Percentiles rank a stretch among this genome's conserved stretches.
phyloP scores from a whole-genome alignment of 495 filamentous ascomycete genomes.

The Aspergillus sclerotiicarbonarius region DNA sequence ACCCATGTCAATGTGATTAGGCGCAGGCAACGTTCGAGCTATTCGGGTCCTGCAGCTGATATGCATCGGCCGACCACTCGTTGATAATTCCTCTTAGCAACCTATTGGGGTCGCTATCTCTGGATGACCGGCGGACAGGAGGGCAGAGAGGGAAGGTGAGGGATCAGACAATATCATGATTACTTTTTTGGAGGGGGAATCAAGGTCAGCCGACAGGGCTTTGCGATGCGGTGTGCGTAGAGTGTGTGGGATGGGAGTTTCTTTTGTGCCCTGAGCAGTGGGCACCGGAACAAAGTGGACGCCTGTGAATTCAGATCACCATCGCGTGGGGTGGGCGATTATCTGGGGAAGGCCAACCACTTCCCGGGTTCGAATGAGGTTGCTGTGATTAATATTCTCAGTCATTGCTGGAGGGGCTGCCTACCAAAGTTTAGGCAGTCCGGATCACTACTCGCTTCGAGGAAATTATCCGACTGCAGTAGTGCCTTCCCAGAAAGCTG shows the following conservation, averaged over 20 bases:
- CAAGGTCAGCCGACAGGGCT: conserved; percentile 16
- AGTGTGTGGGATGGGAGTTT: conserved; percentile 8
- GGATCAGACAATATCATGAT: not conserved
- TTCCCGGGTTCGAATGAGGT: conserved; percentile 13
- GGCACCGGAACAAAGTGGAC: not conserved
- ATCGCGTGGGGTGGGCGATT: conserved; percentile 23
- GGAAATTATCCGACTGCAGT: not conserved
- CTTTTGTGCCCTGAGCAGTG: not conserved
- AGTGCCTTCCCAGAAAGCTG: not conserved
- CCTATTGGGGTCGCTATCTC: conserved; percentile 20
- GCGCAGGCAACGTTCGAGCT: conserved; percentile 15
- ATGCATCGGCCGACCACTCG: conserved; percentile 16
- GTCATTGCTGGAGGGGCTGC: conserved; percentile 1
- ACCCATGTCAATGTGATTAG: conserved; percentile 11
- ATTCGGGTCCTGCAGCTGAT: conserved; percentile 26
- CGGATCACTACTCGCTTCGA: not conserved
- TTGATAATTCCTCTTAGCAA: conserved; percentile 29
- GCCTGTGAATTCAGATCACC: conserved; percentile 16
- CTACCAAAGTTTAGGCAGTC: not conserved
- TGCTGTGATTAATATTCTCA: conserved; percentile 15
- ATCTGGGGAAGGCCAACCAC: conserved; percentile 19
- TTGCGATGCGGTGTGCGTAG: not conserved
- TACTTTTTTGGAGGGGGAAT: conserved; percentile 1
- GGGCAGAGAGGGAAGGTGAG: not conserved
- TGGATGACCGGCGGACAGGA: not conserved